Evolutionary conservation across 139 green algal species (phyloP), one percentile per base, ranked within the genome.

Genomic region (Gonium pectorale): DNA sequence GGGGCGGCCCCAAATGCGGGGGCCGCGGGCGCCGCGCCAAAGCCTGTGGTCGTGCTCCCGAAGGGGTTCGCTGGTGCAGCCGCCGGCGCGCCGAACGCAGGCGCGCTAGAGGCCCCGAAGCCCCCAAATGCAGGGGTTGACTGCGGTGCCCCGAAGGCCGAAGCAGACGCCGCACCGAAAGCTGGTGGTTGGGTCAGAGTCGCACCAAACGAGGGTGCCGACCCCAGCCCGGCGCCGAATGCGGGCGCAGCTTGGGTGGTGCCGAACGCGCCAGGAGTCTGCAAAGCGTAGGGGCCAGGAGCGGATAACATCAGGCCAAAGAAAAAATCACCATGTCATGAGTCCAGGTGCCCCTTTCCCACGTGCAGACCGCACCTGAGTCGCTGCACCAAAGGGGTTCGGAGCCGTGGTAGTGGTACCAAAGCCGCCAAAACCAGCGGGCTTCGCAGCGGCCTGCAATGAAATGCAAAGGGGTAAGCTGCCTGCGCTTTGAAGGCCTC

Each of bases 121-220:
- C 81, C 80, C 3, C 91, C 92, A 80, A 94, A 94, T 0, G 86
- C 80, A 15, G 88, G 67, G 0, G 82, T 33, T 43, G 79, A 89
- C 68, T 86, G 59, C 29, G 89, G 66, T 2, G 89, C 90, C 9
- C 89, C 89, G 67, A 95, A 95, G 27, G 87, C 89, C 5, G 93
- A 87, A 2, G 92, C 74, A 22, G 62, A 89, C 46, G 87, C 44
- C 0, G 80, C 88, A 9, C 89, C 90, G 86, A 95, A 94, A 11
- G 59, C 73, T 2, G 89, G 78, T 0, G 73, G 33, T 21, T 49
- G 27, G 1, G 43, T 38, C 31, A 77, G 17, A 1, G 66, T 63
- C 51, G 64, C n/a, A 2, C 91, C 88, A 83, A 94, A 93, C 1
- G 88, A 84, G 3, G 88, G 86, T 6, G 86, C 54, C 2, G 67